Conservation (phyloP, 225 moss, liverwort and hornwort genomes). For the Sphagnum contortum region DNA sequence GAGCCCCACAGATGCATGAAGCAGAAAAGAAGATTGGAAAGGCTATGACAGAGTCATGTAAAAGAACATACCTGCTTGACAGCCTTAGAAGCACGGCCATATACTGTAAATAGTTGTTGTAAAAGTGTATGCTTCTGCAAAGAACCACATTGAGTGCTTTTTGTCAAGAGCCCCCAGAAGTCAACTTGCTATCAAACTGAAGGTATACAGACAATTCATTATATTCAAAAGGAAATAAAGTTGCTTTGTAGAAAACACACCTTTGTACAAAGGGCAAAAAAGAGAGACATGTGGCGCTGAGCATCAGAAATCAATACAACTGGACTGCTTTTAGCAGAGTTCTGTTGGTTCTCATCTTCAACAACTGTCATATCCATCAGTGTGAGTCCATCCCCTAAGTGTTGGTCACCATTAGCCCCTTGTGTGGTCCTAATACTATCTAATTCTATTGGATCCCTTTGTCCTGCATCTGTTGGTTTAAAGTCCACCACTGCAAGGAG, state of each 20-base stretch:
- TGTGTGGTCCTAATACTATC: constrained; percentile 26
- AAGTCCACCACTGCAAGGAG: constrained; percentile 76
- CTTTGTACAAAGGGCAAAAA: constrained; percentile 98
- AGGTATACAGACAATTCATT: no score
- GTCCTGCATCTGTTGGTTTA: constrained; percentile 27
- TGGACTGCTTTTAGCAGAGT: constrained; percentile 37
- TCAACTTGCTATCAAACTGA: no score
- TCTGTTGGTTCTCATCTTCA: constrained; percentile 42
- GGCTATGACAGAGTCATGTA: no score
- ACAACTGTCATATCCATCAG: constrained; percentile 32
- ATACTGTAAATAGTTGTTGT: constrained; percentile 72
- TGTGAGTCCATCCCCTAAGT: constrained; percentile 25
- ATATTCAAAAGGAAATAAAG: no score
- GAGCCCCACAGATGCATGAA: no score
- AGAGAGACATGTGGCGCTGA: constrained; percentile 96
- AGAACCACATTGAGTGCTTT: background rate
- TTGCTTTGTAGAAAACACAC: constrained; percentile 16
- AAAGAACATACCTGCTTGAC: constrained; percentile 69
- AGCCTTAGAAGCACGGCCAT: constrained; percentile 79
- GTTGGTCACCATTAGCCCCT: constrained; percentile 42
- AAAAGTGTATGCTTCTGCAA: constrained; percentile 82
- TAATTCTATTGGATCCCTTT: constrained; percentile 55
- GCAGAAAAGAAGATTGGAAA: no score
- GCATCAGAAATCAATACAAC: constrained; percentile 69
- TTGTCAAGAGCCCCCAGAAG: no score